Percentiles rank a stretch among this genome's conserved stretches.
Evolutionary conservation across 306 rosid species (phyloP).

Genomic region (Myrica gale): DNA sequence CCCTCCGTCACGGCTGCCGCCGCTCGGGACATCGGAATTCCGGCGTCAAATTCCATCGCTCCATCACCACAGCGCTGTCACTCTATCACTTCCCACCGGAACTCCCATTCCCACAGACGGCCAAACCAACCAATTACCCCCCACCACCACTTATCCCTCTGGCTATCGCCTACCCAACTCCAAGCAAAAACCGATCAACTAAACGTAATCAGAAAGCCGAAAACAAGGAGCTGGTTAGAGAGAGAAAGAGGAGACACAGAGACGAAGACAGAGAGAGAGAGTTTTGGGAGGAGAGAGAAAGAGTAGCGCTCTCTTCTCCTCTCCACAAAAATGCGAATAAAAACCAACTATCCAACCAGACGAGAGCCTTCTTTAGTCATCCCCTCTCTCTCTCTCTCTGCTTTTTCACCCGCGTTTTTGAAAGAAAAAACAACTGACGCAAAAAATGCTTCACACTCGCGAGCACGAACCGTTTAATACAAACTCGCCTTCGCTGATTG

Average conservation of each 20-base stretch:
- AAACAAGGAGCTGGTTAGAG: neutral
- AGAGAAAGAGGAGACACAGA: constrained; percentile 4
- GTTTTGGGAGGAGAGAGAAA: constrained; percentile 21
- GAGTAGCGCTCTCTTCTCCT: constrained; percentile 62
- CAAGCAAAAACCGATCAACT: constrained; percentile 19
- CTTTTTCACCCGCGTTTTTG: constrained; percentile 46
- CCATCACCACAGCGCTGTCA: constrained; percentile 36
- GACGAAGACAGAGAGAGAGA: neutral
- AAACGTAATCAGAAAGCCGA: constrained; percentile 1
- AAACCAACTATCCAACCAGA: constrained; percentile 65
- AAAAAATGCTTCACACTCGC: constrained; percentile 6
- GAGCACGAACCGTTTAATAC: accelerated
- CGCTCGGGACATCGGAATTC: constrained; percentile 62
- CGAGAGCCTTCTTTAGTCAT: constrained; percentile 4
- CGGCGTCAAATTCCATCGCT: constrained; percentile 79
- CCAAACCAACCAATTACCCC: neutral
- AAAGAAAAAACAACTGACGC: constrained; percentile 23
- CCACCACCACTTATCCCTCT: constrained; percentile 5
- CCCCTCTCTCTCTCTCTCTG: neutral
- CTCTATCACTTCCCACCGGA: constrained; percentile 30
- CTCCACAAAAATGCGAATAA: constrained; percentile 92
- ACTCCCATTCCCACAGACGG: constrained; percentile 35
- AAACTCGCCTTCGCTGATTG: constrained; percentile 30
- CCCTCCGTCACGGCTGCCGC: constrained; percentile 48
- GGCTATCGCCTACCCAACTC: neutral